Evolutionary conservation across 108 stramenopile species (phyloP).

Genomic region (Nitzschia palea): DNA sequence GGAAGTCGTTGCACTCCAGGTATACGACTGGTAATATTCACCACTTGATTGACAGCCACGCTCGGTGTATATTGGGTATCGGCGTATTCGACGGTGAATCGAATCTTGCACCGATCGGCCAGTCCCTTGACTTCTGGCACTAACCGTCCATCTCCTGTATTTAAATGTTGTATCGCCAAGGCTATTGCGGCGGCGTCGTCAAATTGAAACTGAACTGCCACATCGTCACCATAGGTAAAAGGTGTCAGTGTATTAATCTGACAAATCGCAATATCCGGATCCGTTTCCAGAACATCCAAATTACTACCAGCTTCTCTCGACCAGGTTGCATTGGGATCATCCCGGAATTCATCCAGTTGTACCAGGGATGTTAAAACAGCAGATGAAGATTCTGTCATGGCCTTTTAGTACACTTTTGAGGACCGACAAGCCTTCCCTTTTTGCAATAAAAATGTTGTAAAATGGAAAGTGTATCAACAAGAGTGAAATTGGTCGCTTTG

Average conservation of each 20-base stretch:
- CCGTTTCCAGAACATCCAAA: not conserved
- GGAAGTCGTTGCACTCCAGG: conserved; percentile 17
- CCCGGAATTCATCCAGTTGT: not conserved
- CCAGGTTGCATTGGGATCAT: not conserved
- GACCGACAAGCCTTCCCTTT: too few relatives aligned
- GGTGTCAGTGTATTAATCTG: conserved; percentile 8
- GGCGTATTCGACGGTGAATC: conserved; percentile 32
- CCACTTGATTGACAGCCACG: conserved; percentile 12
- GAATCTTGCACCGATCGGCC: conserved; percentile 32
- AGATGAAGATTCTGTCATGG: too few relatives aligned
- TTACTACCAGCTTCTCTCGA: conserved; percentile 11
- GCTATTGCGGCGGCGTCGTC: conserved; percentile 36
- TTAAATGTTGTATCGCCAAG: conserved; percentile 49
- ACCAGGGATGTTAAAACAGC: conserved; percentile 5
- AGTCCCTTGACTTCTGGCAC: conserved; percentile 36
- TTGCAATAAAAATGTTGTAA: too few relatives aligned
- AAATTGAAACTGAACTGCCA: not conserved
- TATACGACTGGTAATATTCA: not conserved
- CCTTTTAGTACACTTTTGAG: too few relatives aligned
- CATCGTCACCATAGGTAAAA: conserved; percentile 14
- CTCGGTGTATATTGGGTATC: conserved; percentile 10
- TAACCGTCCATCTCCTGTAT: conserved; percentile 28
- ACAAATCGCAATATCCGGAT: conserved; percentile 8
- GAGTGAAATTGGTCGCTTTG: too few relatives aligned
- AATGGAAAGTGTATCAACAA: too few relatives aligned